Conservation (phyloP, 768 basidiomycete genomes). For the Suillus discolor region DNA sequence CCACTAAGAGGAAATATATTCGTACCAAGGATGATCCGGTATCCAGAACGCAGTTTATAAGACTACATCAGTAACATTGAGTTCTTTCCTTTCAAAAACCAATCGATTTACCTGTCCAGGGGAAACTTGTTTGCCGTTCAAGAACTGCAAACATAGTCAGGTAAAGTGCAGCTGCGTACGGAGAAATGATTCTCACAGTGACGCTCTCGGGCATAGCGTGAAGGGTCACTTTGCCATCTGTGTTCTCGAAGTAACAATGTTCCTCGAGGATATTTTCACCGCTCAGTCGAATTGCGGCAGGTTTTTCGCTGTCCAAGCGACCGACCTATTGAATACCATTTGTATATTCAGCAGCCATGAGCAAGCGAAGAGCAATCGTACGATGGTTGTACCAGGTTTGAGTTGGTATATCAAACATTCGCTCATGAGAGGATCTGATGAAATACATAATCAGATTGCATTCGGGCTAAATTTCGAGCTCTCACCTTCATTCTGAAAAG, state of each 20-base stretch:
- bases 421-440: conserved; percentile 90
- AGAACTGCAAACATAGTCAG: conserved; percentile 54
- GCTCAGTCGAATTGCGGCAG: conserved; percentile 88
- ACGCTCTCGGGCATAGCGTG: conserved; percentile 79
- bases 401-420: conserved; percentile 94
- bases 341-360: conserved; percentile 16
- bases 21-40: conserved; percentile 92
- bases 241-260: conserved; percentile 91
- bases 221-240: conserved; percentile 81
- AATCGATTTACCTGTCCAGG: conserved; percentile 65
- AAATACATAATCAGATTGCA: conserved; percentile 16
- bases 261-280: conserved; percentile 91
- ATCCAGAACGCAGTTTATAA: conserved; percentile 90
- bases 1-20: conserved; percentile 3
- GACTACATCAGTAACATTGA: conserved; percentile 41
- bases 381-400: conserved; percentile 81
- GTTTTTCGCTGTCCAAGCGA: conserved; percentile 78
- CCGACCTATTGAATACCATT: conserved; percentile 59
- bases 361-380: conserved; percentile 34
- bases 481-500: conserved; percentile 69
- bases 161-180: conserved; percentile 9
- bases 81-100: not conserved
- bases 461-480: conserved; percentile 1
- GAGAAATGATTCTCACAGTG: conserved; percentile 56
- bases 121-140: conserved; percentile 89